Percentiles rank a stretch among this genome's conserved stretches.
These are phyloP conservation scores for Diphasiastrum complanatum DNA, from an alignment of 83 land plant genomes.

Conservation along the genomic window DNA sequence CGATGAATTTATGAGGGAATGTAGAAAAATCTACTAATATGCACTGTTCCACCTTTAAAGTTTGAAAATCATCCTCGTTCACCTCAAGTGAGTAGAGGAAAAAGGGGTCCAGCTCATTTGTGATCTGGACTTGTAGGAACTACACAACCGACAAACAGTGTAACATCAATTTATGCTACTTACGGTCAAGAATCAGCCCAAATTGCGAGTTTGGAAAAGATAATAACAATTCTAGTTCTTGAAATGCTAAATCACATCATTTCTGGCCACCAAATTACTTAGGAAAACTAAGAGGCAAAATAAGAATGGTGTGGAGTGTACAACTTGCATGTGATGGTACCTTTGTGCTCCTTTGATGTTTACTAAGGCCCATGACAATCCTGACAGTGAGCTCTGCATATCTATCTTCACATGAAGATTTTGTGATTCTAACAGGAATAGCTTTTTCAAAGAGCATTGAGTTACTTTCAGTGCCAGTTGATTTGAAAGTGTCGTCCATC, in stretches of 20 bases:
- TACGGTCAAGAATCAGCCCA: neutral
- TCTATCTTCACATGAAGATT: conserved; percentile 28
- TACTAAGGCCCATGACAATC: conserved; percentile 41
- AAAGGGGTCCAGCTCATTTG: conserved; percentile 39
- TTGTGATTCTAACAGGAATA: conserved; percentile 34
- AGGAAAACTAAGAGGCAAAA: neutral
- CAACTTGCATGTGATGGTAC: conserved; percentile 3
- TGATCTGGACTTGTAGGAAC: conserved; percentile 37
- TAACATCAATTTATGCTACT: no score
- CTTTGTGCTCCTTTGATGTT: conserved; percentile 36
- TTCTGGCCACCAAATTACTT: neutral
- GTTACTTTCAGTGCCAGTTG: conserved; percentile 28
- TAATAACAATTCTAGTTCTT: neutral
- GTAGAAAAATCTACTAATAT: conserved; percentile 44
- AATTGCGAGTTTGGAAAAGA: neutral
- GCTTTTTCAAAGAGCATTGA: conserved; percentile 41
- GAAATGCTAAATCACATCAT: neutral
- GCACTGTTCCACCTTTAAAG: conserved; percentile 45
- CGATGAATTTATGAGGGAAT: conserved; percentile 43
- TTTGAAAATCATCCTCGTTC: conserved; percentile 42
- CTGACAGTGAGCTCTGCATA: conserved; percentile 37
- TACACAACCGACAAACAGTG: conserved; percentile 4
- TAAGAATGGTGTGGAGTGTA: neutral
- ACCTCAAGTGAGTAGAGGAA: conserved; percentile 42
- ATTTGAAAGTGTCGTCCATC: conserved; percentile 13